Evolutionary conservation across 2,329 filamentous ascomycete genomes (phyloP), one percentile per base, ranked within the genome.

Genomic region (Daldinia eschscholtzii): DNA sequence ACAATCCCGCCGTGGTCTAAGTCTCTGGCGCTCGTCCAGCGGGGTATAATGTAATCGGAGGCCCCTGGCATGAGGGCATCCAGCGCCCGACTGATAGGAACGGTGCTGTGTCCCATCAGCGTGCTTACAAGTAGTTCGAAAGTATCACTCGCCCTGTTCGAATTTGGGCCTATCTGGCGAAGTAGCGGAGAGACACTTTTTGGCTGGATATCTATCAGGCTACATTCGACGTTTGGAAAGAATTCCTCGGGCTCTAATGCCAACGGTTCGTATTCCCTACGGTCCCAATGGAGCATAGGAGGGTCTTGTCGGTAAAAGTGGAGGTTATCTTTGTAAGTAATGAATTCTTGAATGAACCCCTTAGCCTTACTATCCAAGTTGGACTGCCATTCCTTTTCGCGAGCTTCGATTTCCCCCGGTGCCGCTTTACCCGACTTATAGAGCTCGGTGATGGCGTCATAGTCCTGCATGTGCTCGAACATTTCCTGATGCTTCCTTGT

Each of bases 221-320:
- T 80, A 62, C 88, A 82, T 6, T 83, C 81, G 7, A 83, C 79
- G 26, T 85, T 82, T 1, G 93, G 93, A 77, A 85, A 93, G 74
- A 93, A 91, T 71, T 97, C 94, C 0, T 85, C 75, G 0, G 79
- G 58, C 4, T 82, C 67, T 2, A 88, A 85, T 26, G 82, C 79
- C 15, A 97, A 82, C 0, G 93, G 92, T 74, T 97, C 93, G 74
- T 88, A 89, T 1, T 83, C 80, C 15, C 94, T 89, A 1, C 86
- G 84, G 78, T 97, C 93, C 88, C 90, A 94, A 28, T 83, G 74
- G 3, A 95, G 78, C 0, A 85, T 73, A 0, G 88, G 86, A 1
- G 84, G 82, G 0, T 83, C 73, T 78, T 85, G 82, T 57, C 80
- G 77, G 73, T 85, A 83, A 15, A 86, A 71, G 70, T 87, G 85